Evolutionary conservation across 2,329 filamentous ascomycete species (phyloP), one percentile per base, ranked within the genome.

Genomic region (Ceratocystis diversiconidia): DNA sequence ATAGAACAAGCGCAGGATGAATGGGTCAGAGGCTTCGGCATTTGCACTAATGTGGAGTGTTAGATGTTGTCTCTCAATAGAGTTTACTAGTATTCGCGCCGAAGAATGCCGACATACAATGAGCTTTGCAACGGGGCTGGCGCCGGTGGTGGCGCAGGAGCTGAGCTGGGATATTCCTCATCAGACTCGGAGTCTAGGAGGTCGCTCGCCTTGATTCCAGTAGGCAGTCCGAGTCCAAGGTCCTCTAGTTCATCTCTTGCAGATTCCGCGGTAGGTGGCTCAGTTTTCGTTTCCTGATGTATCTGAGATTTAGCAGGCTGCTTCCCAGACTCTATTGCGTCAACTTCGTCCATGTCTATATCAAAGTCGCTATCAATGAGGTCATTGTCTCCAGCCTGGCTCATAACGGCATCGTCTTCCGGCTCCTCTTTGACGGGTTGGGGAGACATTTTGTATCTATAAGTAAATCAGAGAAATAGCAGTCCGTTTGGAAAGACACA

Each of bases 1-100:
- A 74, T 99, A 99, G 78, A 96, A 99, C 69, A 88, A 89, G 71
- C 89, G 85, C 85, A 97, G 91, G 10, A 95, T 83, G 72, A 92
- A 68, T 12, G 66, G 66, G 41, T 69, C 68, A 3, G 66, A 66
- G n/a, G 69, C 69, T 32, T 59, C 59, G 30, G 66, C 59, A 19
- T 62, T 50, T 19, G 66, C 66, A 65, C 66, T 67, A 48, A 22
- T 5, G 22, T 59, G 8, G 19, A 28, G 60, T 55, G 60, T 62
- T 62, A 64, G 63, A 59, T 12, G 22, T 3, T 52, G 48, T 52
- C 22, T 52, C 41, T 28, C 50, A 5, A 22, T 22, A 15, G 25
- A 8, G 36, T 30, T 48, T 30, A 10, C 36, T 2, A n/a, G 22
- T 46, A 12, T 41, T 62, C 22, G 43, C 19, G 48, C 10, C 25